Base-by-base conservation (phyloP, 2,329 filamentous ascomycete species). In the Phialemoniopsis sp. region DNA sequence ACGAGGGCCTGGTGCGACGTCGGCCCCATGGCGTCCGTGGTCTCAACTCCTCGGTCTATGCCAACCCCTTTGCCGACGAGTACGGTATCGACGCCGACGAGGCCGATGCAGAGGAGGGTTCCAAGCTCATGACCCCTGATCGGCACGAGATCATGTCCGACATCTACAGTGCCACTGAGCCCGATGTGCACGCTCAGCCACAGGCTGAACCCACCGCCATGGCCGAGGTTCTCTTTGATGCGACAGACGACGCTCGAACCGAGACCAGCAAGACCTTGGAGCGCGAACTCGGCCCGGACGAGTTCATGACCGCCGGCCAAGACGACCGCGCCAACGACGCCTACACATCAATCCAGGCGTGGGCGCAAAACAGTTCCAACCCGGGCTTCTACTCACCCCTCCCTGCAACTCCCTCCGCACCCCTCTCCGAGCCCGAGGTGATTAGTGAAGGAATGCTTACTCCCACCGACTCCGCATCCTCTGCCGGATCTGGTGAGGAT, bases 311-410 rank as follows among this genome's bases (percentile, higher is more conserved):
- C 1, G 69, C 73, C 8, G 67, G 70, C 32, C 66, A 74, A 47
- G 64, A 70, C 4, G 61, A 69, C 40, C 58, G 56, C 15, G 55
- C 65, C 3, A 54, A 64, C 13, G 68, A 73, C 13, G 70, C 73
- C 2, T 82, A 73, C 51, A 72, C 73, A 34, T 79, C 76, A 2
- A 82, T 83, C 47, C 77, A 83, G 52, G 80, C 79, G 0, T 83
- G 80, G 79, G 78, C 79, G 2, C 70, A 79, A 47, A 62, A 68
- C 42, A 73, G 72, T 5, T 47, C 49, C 8, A 63, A 63, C 51
- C 59, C 64, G 9, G 68, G 70, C 50, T 81, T 82, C 51, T 82
- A 81, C 64, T 81, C 78, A 6, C 77, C 78, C 5, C 67, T 81
- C 16, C 76, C 77, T 12, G 66, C 64, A 16, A 72, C 73, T 2